phyloP scores from a whole-genome alignment of 78 protist species.

The Dictyostelium capitatum region DNA sequence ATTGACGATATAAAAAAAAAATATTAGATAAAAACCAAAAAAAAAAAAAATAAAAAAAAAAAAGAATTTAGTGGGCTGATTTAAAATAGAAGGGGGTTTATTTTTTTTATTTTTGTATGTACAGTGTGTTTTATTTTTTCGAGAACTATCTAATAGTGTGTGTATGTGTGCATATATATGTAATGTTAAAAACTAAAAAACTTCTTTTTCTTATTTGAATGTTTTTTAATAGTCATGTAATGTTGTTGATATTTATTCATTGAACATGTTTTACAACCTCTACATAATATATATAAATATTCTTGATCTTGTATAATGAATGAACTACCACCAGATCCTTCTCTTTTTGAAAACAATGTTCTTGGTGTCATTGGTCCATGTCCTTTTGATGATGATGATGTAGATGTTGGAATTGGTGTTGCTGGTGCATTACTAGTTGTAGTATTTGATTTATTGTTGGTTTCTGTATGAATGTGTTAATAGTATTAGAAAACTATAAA shows the following conservation, averaged over 20 bases:
- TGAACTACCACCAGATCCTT: neutral
- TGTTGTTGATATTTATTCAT: conserved; percentile 6
- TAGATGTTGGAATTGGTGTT: neutral
- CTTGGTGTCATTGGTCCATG: conserved; percentile 12
- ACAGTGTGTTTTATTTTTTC: too few relatives aligned
- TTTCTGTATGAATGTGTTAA: too few relatives aligned
- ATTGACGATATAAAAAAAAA: too few relatives aligned
- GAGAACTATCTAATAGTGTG: too few relatives aligned
- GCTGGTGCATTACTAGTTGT: neutral
- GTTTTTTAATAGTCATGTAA: conserved; percentile 6
- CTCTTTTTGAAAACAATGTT: conserved; percentile 7
- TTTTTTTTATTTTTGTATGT: too few relatives aligned
- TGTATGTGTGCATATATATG: too few relatives aligned
- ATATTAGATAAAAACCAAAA: too few relatives aligned
- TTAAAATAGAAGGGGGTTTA: too few relatives aligned
- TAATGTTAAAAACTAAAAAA: neutral
- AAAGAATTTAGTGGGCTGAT: too few relatives aligned
- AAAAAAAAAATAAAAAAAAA: too few relatives aligned
- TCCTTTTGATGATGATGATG: neutral
- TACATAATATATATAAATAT: conserved; percentile 11
- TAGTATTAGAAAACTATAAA: too few relatives aligned
- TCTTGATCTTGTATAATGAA: neutral
- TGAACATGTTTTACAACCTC: conserved; percentile 24
- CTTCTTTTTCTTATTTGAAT: neutral
- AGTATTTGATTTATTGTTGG: neutral